These are phyloP conservation scores for Oryza glumipatula DNA, from an alignment of 176 grass and related monocot species.

Conservation along the genomic window DNA sequence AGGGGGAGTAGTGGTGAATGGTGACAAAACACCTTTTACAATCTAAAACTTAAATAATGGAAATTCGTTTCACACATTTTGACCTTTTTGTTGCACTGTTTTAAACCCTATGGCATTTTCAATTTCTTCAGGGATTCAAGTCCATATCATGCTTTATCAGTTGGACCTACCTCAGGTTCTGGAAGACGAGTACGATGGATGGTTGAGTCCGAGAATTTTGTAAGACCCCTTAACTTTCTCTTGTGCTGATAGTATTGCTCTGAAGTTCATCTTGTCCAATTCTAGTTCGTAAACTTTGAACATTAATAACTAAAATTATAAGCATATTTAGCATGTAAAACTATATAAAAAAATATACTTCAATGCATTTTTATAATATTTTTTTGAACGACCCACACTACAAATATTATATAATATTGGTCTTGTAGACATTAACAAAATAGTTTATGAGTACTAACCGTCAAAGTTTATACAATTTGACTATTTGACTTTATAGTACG, in stretches of 20 bases:
- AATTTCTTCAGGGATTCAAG: constrained; percentile 57
- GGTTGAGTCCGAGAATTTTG: constrained; percentile 55
- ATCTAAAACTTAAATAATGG: not conserved
- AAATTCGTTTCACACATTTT: not conserved
- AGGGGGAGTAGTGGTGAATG: no score
- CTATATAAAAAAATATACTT: no score
- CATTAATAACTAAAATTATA: no score
- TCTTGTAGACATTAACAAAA: no score
- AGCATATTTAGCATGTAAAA: no score
- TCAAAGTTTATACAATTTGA: no score
- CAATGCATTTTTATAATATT: no score
- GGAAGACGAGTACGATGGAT: constrained; percentile 68
- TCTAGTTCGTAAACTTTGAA: not conserved
- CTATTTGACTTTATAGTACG: no score
- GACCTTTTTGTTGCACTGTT: no score
- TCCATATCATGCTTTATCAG: constrained; percentile 70
- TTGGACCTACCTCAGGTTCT: constrained; percentile 66
- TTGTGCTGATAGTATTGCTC: not conserved
- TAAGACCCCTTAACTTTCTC: constrained; percentile 15
- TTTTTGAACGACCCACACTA: no score
- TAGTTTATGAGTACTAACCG: no score
- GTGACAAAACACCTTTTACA: not conserved
- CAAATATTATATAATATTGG: no score
- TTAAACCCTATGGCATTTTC: not conserved
- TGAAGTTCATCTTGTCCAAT: not conserved